Conservation (phyloP, 352 stramenopile genomes). For the Peronospora destructor region DNA sequence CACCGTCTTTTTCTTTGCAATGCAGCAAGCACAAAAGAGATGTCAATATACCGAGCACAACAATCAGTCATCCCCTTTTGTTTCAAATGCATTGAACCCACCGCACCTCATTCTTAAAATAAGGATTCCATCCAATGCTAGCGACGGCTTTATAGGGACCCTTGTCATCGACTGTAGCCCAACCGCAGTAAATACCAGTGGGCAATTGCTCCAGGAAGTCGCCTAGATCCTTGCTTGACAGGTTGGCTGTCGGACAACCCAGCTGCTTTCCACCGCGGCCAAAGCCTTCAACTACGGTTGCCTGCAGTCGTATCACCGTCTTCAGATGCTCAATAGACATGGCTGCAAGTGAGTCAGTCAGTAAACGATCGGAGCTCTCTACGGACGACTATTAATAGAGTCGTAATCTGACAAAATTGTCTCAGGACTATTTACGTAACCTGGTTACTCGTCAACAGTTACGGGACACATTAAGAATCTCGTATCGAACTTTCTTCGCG, state of each 20-base stretch:
- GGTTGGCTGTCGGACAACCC: constrained; percentile 93
- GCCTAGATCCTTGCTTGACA: constrained; percentile 83
- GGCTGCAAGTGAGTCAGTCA: neutral
- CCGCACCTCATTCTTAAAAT: constrained; percentile 88
- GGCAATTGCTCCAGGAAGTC: constrained; percentile 64
- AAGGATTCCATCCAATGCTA: constrained; percentile 95
- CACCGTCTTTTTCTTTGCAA: constrained; percentile 91
- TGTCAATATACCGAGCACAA: neutral
- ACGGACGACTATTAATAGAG: neutral
- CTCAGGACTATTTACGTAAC: neutral
- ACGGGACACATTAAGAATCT: too few species aligned
- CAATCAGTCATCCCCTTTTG: constrained; percentile 3
- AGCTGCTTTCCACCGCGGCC: constrained; percentile 93
- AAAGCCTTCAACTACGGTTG: constrained; percentile 90
- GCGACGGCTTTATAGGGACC: constrained; percentile 90
- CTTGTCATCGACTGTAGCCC: constrained; percentile 81
- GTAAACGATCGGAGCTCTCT: neutral
- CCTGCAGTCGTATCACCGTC: constrained; percentile 70
- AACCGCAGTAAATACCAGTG: constrained; percentile 93
- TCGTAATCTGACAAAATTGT: neutral
- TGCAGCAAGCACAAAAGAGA: neutral
- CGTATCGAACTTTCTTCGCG: constrained; percentile 6
- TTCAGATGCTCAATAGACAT: constrained; percentile 59
- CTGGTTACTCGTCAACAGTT: too few species aligned
- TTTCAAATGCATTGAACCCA: constrained; percentile 3